Base-by-base conservation (phyloP, 2,329 filamentous ascomycete genomes). In the Clonostachys solani region DNA sequence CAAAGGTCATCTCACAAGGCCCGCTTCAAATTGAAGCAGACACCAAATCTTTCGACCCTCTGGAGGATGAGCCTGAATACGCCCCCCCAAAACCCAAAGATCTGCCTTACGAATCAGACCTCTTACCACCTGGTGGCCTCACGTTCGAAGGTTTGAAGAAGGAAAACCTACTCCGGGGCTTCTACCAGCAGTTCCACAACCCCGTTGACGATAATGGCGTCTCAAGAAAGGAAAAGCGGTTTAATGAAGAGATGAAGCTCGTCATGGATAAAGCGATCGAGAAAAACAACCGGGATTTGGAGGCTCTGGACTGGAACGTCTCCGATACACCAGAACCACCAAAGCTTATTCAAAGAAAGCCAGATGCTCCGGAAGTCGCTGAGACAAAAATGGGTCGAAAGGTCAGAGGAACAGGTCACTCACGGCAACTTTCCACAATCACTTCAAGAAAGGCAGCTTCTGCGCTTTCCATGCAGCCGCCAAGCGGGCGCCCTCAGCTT, bases 41-140 rank as follows among this genome's bases (percentile, higher is more conserved):
- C 44, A 71, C 83, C 37, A 81, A 84, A 47, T 73, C 75, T 5
- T 79, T 84, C 45, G 59, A 62, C 4, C 34, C n/a, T 15, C 56
- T 69, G 13, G 71, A 78, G 23, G 82, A 88, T 41, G 92, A 96
- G 47, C 82, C 92, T 50, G 94, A 97, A 72, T 96, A 95, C 64
- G 91, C 90, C 62, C 90, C 92, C 6, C 89, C 90, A 1, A 84
- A 75, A 50, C 78, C 84, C 15, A 38, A 42, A 2, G 78, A 77
- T 54, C 69, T 82, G 12, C 79, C 80, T 0, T 88, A 89, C 58
- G 75, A 86, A 55, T 87, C 85, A 17, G 85, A 89, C 46, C 76
- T 87, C 49, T 81, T 87, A 51, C 82, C 83, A 5, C 68, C 74
- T 42, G 74, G 71, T 2, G 73, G 71, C 42, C 64, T 84, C 36